These are phyloP conservation scores for Syzygium aromaticum DNA, from an alignment of 345 rosid species.

Conservation along the genomic window DNA sequence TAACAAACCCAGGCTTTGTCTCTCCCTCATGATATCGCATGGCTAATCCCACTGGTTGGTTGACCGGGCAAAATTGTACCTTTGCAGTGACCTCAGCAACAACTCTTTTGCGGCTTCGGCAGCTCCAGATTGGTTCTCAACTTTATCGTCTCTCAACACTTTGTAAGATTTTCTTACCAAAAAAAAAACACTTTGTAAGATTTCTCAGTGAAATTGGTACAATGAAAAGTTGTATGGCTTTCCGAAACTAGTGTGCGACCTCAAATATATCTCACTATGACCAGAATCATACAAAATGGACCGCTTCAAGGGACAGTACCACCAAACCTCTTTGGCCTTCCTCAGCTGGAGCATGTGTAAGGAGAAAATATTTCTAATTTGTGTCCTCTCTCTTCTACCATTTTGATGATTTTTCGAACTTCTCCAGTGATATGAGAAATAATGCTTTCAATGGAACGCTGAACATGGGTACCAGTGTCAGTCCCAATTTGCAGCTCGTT, in stretches of 20 bases:
- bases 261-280: background rate
- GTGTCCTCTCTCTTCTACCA: background rate
- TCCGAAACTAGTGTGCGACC: background rate
- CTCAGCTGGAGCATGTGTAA: conserved; percentile 10
- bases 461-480: conserved; percentile 9
- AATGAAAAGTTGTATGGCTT: background rate
- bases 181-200: background rate
- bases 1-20: background rate
- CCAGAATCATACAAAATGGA: conserved; percentile 10
- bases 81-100: conserved; percentile 36
- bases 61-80: background rate
- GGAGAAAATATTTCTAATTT: background rate
- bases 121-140: conserved; percentile 26
- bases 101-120: conserved; percentile 18
- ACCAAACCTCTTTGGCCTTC: background rate
- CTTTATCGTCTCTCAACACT: background rate
- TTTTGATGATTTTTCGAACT: background rate
- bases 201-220: background rate
- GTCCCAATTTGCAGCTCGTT: conserved; percentile 7
- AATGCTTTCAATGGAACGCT: conserved; percentile 27
- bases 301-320: conserved; percentile 8
- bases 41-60: background rate
- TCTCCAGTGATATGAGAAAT: conserved; percentile 13
- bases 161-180: background rate
- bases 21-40: background rate